Conservation (phyloP, 352 stramenopile species). For the Thalassiosira sp. region DNA sequence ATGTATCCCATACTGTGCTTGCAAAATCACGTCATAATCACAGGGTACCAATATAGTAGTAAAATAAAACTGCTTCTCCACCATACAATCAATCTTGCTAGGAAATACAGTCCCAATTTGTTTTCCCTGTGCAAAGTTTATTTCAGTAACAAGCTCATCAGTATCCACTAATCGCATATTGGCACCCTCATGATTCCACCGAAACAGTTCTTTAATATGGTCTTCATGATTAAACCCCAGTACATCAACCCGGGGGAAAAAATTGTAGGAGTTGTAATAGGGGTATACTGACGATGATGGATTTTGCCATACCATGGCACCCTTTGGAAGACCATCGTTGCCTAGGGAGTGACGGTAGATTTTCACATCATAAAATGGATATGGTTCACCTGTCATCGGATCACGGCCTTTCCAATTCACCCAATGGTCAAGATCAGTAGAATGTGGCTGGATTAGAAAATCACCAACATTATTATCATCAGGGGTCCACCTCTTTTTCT, state of each 20-base stretch:
- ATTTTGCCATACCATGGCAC: not conserved
- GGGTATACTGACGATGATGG: not conserved
- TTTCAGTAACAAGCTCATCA: not conserved
- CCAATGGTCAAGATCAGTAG: not conserved
- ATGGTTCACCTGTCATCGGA: not conserved
- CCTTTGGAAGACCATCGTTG: not conserved
- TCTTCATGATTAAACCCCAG: not conserved
- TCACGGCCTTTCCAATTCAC: not conserved
- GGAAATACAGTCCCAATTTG: not conserved
- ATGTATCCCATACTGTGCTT: not conserved
- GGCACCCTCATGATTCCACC: not conserved
- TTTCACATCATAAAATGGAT: not conserved
- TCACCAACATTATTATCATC: not conserved
- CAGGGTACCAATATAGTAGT: not conserved
- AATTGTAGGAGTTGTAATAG: not conserved
- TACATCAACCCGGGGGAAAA: not conserved
- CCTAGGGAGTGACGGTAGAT: not conserved
- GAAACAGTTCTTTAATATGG: not conserved
- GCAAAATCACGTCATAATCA: not conserved
- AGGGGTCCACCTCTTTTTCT: not conserved
- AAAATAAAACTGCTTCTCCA: not conserved
- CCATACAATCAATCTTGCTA: not conserved
- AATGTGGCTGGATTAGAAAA: not conserved
- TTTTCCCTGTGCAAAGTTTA: not conserved
- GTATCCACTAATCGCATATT: not conserved